Evolutionary conservation across 2,329 filamentous ascomycete species (phyloP).

Genomic region (Gnomoniopsis smithogilvyi): DNA sequence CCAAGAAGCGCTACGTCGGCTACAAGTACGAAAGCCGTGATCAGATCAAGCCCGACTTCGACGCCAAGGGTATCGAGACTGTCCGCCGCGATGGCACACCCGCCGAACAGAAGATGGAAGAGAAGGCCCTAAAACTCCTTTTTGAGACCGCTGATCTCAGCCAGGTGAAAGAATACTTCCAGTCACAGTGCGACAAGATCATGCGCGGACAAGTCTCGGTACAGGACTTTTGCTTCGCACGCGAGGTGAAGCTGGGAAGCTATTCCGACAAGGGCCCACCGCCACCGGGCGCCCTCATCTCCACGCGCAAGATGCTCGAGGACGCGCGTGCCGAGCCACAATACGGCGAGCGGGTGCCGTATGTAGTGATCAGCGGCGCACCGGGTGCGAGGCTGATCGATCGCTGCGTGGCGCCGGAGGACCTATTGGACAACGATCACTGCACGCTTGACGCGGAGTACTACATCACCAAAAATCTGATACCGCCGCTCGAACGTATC

Average conservation of each 20-base stretch:
- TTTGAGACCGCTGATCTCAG: constrained; percentile 89
- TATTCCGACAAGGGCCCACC: constrained; percentile 79
- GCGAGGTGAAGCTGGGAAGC: constrained; percentile 84
- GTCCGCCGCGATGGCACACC: constrained; percentile 93
- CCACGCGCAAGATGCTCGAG: constrained; percentile 78
- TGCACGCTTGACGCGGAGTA: constrained; percentile 89
- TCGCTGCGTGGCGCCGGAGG: constrained; percentile 84
- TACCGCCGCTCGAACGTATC: constrained; percentile 91
- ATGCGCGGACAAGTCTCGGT: constrained; percentile 85
- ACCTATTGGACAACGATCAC: constrained; percentile 71
- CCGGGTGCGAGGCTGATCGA: constrained; percentile 84
- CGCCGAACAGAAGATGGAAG: constrained; percentile 94
- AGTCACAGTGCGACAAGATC: constrained; percentile 85
- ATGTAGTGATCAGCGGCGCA: constrained; percentile 86
- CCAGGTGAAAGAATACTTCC: constrained; percentile 86
- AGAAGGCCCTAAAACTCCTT: constrained; percentile 82
- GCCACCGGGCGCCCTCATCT: constrained; percentile 86
- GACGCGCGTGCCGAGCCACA: constrained; percentile 88
- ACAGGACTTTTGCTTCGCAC: constrained; percentile 94
- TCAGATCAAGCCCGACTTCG: constrained; percentile 82
- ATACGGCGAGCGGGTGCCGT: constrained; percentile 92
- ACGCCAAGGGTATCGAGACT: constrained; percentile 98
- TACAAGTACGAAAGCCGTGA: constrained; percentile 86
- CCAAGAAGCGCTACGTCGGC: constrained; percentile 97
- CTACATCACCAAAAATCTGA: constrained; percentile 94